A percentile compares a stretch with the other conserved stretches of the same genome.
These are phyloP conservation scores for Pulicaria dysenterica DNA, from an alignment of 129 eudicot genomes.

Conservation along the genomic window DNA sequence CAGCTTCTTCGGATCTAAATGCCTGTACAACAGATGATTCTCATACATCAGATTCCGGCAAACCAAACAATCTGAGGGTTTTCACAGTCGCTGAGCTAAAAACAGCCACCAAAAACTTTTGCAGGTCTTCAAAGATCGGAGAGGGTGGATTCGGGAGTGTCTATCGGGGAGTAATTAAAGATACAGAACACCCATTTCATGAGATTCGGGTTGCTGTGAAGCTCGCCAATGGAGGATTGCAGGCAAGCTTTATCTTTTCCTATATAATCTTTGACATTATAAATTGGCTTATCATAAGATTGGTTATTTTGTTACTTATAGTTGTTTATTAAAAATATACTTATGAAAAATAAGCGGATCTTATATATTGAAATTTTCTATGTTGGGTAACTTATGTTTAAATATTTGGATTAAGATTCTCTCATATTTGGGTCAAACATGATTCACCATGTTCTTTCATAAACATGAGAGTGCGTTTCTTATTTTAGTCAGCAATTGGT, in stretches of 20 bases:
- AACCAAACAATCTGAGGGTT: conserved; percentile 57
- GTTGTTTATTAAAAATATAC: too few relatives aligned
- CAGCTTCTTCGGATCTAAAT: conserved; percentile 14
- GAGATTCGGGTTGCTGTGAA: conserved; percentile 69
- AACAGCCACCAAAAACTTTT: conserved; percentile 49
- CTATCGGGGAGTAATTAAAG: conserved; percentile 50
- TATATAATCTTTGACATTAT: too few relatives aligned
- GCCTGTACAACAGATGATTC: not conserved
- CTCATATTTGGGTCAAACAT: too few relatives aligned
- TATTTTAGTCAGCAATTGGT: too few relatives aligned
- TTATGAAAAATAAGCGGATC: too few relatives aligned
- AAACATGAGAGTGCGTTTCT: too few relatives aligned
- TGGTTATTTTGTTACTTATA: too few relatives aligned
- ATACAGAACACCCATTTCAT: conserved; percentile 43
- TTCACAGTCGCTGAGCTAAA: conserved; percentile 62
- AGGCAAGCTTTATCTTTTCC: conserved; percentile 40
- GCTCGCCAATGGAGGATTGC: conserved; percentile 56
- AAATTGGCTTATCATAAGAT: too few relatives aligned
- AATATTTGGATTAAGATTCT: too few relatives aligned
- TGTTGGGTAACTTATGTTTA: too few relatives aligned
- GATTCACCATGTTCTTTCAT: too few relatives aligned
- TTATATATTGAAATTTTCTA: too few relatives aligned
- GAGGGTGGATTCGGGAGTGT: conserved; percentile 85
- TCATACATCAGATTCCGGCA: conserved; percentile 25
- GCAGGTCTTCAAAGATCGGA: conserved; percentile 48